Evolutionary conservation across 768 basidiomycete species (phyloP).

Genomic region (Dacryopinax spathularia): DNA sequence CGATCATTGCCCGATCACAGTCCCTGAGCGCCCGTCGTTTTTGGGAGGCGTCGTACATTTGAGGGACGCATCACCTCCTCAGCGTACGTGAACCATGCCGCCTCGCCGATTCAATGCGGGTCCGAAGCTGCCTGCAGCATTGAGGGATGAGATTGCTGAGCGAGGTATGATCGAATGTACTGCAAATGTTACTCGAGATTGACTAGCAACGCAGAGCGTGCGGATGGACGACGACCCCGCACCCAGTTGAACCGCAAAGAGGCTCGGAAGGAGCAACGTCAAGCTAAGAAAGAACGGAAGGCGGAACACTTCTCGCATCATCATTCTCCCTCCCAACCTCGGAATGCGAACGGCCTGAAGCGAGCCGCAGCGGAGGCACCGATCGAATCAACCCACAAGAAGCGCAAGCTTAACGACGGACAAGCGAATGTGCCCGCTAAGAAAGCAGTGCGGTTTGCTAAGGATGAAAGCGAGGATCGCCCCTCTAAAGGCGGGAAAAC

Average conservation of each 20-base stretch:
- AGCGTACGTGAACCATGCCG: background rate
- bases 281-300: conserved; percentile 45
- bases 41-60: background rate
- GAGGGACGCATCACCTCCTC: no score
- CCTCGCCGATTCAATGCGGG: background rate
- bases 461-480: background rate
- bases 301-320: conserved; percentile 40
- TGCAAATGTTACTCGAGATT: background rate
- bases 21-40: background rate
- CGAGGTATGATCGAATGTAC: conserved; percentile 7
- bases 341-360: conserved; percentile 18
- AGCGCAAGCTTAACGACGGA: conserved; percentile 22
- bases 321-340: conserved; percentile 4
- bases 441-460: background rate
- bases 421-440: background rate
- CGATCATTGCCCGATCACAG: background rate
- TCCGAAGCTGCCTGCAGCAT: conserved; percentile 15
- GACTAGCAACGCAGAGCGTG: background rate
- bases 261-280: conserved; percentile 46
- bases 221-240: conserved; percentile 6
- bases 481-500: conserved; percentile 4
- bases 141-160: conserved; percentile 13
- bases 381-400: conserved; percentile 30
- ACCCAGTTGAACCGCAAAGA: conserved; percentile 39
- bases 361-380: background rate